A percentile compares a stretch with the other conserved stretches of the same genome.
phyloP scores from a whole-genome alignment of 23 red algal species.

The Gracilaria gracilis region DNA sequence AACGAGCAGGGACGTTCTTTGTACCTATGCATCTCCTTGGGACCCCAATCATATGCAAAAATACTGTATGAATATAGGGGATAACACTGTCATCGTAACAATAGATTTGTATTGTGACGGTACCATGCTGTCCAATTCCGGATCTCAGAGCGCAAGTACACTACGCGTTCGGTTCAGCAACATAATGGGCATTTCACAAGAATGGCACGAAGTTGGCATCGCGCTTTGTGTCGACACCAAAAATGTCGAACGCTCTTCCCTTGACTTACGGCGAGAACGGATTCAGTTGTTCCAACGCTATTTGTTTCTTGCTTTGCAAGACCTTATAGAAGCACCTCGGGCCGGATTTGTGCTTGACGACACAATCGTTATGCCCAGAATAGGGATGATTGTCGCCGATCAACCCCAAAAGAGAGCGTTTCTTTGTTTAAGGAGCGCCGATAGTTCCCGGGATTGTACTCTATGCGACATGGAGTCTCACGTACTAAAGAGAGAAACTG shows the following conservation, averaged over 20 bases:
- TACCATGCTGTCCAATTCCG: background rate
- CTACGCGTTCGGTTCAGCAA: background rate
- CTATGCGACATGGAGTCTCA: too few relatives aligned
- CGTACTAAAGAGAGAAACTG: too few relatives aligned
- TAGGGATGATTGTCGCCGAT: slow-evolving; percentile 5
- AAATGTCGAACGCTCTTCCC: background rate
- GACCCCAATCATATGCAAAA: too few relatives aligned
- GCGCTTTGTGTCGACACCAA: background rate
- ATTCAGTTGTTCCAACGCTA: background rate
- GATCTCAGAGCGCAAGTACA: slow-evolving; percentile 8
- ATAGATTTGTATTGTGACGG: background rate
- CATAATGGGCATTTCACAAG: background rate
- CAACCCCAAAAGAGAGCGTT: slow-evolving; percentile 9
- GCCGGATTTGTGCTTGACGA: background rate
- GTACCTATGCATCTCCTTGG: too few relatives aligned
- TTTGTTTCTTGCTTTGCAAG: background rate
- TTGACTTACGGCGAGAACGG: background rate
- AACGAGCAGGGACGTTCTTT: too few relatives aligned
- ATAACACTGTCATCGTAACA: background rate
- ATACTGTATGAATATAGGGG: too few relatives aligned
- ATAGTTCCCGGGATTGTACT: background rate
- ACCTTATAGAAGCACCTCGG: background rate
- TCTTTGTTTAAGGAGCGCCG: background rate
- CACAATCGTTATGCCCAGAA: background rate
- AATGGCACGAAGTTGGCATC: background rate